Evolutionary conservation across 2,329 filamentous ascomycete genomes (phyloP).

Genomic region (Sclerotinia sclerotiorum): DNA sequence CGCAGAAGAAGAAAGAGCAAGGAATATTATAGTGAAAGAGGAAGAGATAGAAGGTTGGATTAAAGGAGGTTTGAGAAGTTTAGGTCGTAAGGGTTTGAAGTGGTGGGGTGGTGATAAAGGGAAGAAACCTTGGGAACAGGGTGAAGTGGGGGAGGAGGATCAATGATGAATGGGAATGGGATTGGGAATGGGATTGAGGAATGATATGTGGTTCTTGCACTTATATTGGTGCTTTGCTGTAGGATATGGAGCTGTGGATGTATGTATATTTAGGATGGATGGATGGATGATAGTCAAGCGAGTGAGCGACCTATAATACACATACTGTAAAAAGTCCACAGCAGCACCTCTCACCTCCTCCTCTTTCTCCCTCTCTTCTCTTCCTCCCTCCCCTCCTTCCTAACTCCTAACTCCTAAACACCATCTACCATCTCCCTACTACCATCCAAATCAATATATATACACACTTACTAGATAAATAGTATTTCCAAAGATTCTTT

Average conservation of each 20-base stretch:
- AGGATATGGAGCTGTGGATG: conserved; percentile 1
- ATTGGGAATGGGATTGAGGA: neutral
- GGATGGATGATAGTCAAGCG: neutral
- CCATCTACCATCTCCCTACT: too few species aligned
- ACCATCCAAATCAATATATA: too few species aligned
- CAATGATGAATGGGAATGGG: conserved; percentile 24
- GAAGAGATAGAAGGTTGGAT: conserved; percentile 70
- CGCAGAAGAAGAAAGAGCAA: conserved; percentile 68
- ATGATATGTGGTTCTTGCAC: too few species aligned
- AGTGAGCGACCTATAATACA: too few species aligned
- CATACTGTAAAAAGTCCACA: too few species aligned
- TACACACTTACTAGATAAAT: too few species aligned
- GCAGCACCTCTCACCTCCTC: too few species aligned
- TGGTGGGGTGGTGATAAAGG: conserved; percentile 30
- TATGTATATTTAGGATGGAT: neutral
- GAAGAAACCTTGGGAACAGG: conserved; percentile 14
- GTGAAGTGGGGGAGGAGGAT: conserved; percentile 21
- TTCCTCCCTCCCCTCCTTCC: too few species aligned
- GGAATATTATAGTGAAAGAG: conserved; percentile 60
- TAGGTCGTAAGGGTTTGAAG: conserved; percentile 43
- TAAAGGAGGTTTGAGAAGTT: conserved; percentile 56
- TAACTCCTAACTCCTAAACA: too few species aligned
- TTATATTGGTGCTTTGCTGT: neutral
- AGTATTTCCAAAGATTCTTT: too few species aligned
- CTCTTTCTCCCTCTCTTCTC: too few species aligned